Base-by-base conservation (phyloP, 805 yeast genomes). In the Wickerhamomyces tratensis region DNA sequence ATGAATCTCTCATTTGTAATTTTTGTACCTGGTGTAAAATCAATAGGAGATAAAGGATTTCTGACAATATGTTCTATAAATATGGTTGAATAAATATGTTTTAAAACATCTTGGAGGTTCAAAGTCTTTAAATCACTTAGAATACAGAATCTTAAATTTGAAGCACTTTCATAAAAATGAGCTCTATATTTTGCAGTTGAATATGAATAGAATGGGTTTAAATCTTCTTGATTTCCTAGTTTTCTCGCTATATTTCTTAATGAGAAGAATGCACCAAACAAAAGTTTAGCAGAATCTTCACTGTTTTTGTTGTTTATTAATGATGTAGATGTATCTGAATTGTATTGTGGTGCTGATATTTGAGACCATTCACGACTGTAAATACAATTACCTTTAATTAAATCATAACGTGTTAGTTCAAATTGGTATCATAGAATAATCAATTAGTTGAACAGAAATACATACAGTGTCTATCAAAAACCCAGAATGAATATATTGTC, bases 401-500 rank as follows among this genome's bases (percentile, higher is more conserved):
- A 29, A 25, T 15, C 5, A 29, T 9, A 11, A 11, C 8, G 31
- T 25, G 36, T 11, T 39, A 33, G 30, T 39, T 33, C 20, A 20
- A 20, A 20, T 20, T 20, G 33, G 37, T 41, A 11, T 13, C 25
- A 20, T 26, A 8, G 25, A 26, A 38, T 20, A 15, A 27, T 2
- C 15, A 13, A n/a, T 30, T 33, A 2, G 27, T 36, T 12, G 15
- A 14, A 11, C 3, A 29, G 20, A 3, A 3, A 25, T 26, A 59
- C 74, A 40, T 66, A 63, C 97, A 86, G 63, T 91, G 97, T 58
- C 93, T 74, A 59, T 91, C 97, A 58, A 83, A 91, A 43, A 91
- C 76, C 85, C 88, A 86, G 57, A 89, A 83, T 10, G 96, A 85
- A 64, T 82, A 81, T 38, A 88, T 78, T 35, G 84, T 75, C 85